Evolutionary conservation across 1,139 yeast genomes (phyloP).

Genomic region (Suhomyces coccinellae): DNA sequence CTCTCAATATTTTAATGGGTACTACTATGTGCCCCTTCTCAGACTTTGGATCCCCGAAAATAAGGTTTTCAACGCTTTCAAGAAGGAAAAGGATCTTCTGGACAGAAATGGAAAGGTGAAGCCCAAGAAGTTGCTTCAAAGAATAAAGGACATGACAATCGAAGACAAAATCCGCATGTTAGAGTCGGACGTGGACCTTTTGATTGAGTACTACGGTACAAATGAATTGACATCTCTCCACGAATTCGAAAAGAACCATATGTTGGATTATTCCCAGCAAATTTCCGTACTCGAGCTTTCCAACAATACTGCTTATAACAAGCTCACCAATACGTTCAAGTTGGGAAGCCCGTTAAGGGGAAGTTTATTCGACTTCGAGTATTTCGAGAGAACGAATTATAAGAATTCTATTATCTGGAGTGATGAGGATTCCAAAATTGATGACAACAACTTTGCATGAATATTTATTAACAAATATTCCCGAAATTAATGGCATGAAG

Average conservation of each 20-base stretch:
- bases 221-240: conserved; percentile 15
- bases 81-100: conserved; percentile 8
- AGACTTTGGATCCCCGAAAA: conserved; percentile 34
- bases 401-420: neutral
- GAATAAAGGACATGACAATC: conserved; percentile 17
- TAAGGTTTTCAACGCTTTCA: conserved; percentile 18
- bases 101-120: conserved; percentile 1
- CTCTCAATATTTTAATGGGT: conserved; percentile 24
- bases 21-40: conserved; percentile 33
- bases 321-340: conserved; percentile 25
- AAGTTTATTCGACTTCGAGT: conserved; percentile 32
- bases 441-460: conserved; percentile 1
- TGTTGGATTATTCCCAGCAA: conserved; percentile 25
- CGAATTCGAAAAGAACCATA: conserved; percentile 17
- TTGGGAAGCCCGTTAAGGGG: conserved; percentile 33
- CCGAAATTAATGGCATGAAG: no score
- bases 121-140: conserved; percentile 16
- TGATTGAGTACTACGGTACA: conserved; percentile 16
- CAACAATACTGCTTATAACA: conserved; percentile 22
- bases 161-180: conserved; percentile 13
- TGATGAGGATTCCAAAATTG: neutral
- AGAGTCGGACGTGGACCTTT: conserved; percentile 12
- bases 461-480: neutral
- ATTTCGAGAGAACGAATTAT: conserved; percentile 20
- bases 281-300: conserved; percentile 20